Evolutionary conservation across 441 rosid genomes (phyloP).

Genomic region (Bocquillonia castaneifolia): DNA sequence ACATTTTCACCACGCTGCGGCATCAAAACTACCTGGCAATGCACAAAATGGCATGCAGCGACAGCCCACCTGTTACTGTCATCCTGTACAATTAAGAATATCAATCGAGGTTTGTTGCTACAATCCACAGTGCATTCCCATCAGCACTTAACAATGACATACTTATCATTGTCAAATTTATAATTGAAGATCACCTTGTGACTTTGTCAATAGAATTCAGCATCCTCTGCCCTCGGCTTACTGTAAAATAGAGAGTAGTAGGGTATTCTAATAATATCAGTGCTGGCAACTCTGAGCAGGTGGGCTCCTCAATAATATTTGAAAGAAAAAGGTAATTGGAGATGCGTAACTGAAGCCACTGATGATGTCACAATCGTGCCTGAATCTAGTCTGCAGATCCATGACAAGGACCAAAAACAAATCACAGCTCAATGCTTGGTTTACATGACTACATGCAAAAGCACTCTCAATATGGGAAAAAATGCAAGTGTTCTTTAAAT

Average conservation of each 20-base stretch:
- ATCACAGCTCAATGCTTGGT: not conserved
- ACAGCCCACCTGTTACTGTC: not conserved
- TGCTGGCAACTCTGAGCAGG: conserved; percentile 12
- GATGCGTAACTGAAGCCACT: conserved; percentile 10
- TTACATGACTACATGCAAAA: not conserved
- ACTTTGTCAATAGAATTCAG: conserved; percentile 28
- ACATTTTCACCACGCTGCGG: not conserved
- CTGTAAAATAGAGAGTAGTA: conserved; percentile 9
- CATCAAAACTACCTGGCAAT: not conserved
- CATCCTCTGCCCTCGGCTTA: conserved; percentile 19
- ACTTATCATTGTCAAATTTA: not conserved
- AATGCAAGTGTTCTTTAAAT: not conserved
- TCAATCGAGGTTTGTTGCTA: not conserved
- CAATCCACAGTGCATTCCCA: not conserved
- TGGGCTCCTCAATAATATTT: conserved; percentile 18
- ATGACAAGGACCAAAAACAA: not conserved
- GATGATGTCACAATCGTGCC: conserved; percentile 23
- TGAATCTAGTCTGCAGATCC: conserved; percentile 15
- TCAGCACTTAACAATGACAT: not conserved
- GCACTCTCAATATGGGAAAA: not conserved
- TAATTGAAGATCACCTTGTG: conserved; percentile 17
- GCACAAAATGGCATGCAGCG: not conserved
- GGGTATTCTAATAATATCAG: conserved; percentile 17
- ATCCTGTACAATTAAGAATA: not conserved
- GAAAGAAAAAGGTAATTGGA: not conserved